Evolutionary conservation across 257 asterid species (phyloP), one percentile per base, ranked within the genome.

Genomic region (Coffea canephora): DNA sequence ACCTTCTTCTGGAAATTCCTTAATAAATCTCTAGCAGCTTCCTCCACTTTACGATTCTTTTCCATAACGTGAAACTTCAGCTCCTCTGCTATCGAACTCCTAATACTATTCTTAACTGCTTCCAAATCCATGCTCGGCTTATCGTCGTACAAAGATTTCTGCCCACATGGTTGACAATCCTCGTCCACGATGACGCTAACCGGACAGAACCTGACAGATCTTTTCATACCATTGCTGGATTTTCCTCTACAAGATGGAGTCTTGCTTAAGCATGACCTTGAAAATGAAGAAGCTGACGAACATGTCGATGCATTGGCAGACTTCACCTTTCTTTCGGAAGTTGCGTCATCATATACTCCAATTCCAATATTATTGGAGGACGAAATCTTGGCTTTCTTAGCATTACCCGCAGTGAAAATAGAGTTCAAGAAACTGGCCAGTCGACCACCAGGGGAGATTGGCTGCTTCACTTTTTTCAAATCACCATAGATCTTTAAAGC

Each of bases 261-360:
- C 81, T 93, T 93, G 89, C 98, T 95, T 43, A 93, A 84, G 80
- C 98, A 93, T 0, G 99, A 95, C 14, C 99, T 84, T 15, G 99
- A 91, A 81, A 91, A 92, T 1, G 99, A 95, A 31, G 98, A 90
- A 50, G 97, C 96, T 1, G 99, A 89, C 3, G 99, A 96, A 78
- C 99, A 93, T 1, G 94, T 84, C 13, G 93, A 83, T 25, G 95
- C 76, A 71, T 88, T 89, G 1, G 90, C 82, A n/a, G 97, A 91
- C 77, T 87, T 91, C 3, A 80, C 68, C 19, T 64, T 78, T 27
- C 81, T 78, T 18, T 52, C 76, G 16, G 83, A 52, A 43, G n/a
- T 49, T 12, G 39, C 69, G 21, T 79, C 87, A 69, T 68, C 83
- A 23, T 73, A 39, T 8, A 69, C 74, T n/a, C 82, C 76, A 50